A percentile compares a stretch with the other conserved stretches of the same genome.
phyloP scores from a whole-genome alignment of 305 asterid genomes.

The Fraxinus baroniana region DNA sequence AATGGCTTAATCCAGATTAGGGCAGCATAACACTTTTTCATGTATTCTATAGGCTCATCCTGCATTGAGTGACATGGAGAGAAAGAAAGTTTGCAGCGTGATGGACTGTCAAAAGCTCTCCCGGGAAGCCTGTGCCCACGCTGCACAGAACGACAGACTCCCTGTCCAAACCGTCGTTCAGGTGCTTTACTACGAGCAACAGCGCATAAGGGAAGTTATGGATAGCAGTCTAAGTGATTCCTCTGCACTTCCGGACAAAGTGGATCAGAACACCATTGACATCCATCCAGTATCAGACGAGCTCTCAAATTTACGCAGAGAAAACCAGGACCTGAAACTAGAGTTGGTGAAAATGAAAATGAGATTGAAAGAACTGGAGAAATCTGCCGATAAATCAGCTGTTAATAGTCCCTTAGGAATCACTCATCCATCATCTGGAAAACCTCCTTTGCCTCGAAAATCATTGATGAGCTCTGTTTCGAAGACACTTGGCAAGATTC shows the following conservation, averaged over 20 bases:
- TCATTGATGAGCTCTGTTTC: constrained; percentile 70
- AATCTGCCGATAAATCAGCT: constrained; percentile 26
- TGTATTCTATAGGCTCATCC: constrained; percentile 71
- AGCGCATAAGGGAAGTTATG: constrained; percentile 66
- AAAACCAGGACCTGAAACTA: constrained; percentile 69
- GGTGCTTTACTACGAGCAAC: constrained; percentile 88
- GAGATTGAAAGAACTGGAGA: constrained; percentile 62
- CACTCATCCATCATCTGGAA: constrained; percentile 34
- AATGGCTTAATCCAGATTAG: neutral
- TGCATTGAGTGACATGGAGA: constrained; percentile 71
- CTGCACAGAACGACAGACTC: constrained; percentile 83
- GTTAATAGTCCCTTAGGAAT: constrained; percentile 36
- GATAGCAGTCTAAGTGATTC: constrained; percentile 36
- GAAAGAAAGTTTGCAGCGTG: constrained; percentile 75
- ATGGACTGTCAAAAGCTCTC: constrained; percentile 95
- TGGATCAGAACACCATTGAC: constrained; percentile 23
- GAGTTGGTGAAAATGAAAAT: constrained; percentile 66
- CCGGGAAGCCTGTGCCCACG: constrained; percentile 86
- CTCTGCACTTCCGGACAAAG: constrained; percentile 34
- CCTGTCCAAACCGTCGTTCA: constrained; percentile 89
- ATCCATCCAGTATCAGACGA: constrained; percentile 40
- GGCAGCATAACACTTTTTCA: neutral
- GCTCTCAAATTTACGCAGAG: constrained; percentile 44
- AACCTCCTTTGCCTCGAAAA: constrained; percentile 66
- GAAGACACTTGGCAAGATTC: constrained; percentile 54